These are phyloP conservation scores for Leccinum longicurvipes DNA, from an alignment of 768 basidiomycete species.

Conservation along the genomic window DNA sequence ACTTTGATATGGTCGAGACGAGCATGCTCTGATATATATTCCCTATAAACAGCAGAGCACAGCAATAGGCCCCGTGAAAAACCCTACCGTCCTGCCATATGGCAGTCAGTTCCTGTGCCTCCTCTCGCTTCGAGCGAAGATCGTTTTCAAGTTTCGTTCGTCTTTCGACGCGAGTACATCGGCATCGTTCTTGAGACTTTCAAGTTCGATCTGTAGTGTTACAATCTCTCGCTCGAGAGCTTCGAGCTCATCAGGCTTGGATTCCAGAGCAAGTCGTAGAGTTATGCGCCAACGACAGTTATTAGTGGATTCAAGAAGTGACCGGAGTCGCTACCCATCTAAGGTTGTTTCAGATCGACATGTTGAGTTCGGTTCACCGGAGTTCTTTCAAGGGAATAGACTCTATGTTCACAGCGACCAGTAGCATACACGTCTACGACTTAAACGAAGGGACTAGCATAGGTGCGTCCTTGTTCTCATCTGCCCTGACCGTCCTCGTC, in stretches of 20 bases:
- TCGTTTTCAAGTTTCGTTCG: conserved; percentile 62
- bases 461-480: conserved; percentile 31
- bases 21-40: conserved; percentile 51
- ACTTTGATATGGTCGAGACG: conserved; percentile 68
- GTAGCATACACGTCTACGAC: conserved; percentile 53
- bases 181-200: conserved; percentile 83
- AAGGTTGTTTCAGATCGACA: conserved; percentile 17
- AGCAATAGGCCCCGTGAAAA: background rate
- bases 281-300: conserved; percentile 32
- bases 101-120: conserved; percentile 56
- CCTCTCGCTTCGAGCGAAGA: conserved; percentile 55
- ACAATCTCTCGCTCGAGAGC: conserved; percentile 77
- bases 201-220: conserved; percentile 85
- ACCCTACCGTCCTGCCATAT: conserved; percentile 71
- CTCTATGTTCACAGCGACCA: conserved; percentile 59
- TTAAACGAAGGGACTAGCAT: conserved; percentile 39
- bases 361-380: background rate
- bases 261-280: conserved; percentile 83
- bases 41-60: background rate
- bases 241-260: conserved; percentile 83
- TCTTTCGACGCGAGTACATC: conserved; percentile 79
- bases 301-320: conserved; percentile 35
- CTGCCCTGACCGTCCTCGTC: conserved; percentile 19
- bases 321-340: conserved; percentile 30
- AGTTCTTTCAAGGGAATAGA: conserved; percentile 41